Evolutionary conservation across 75 land plant genomes (phyloP).

Genomic region (Cupressus sempervirens): DNA sequence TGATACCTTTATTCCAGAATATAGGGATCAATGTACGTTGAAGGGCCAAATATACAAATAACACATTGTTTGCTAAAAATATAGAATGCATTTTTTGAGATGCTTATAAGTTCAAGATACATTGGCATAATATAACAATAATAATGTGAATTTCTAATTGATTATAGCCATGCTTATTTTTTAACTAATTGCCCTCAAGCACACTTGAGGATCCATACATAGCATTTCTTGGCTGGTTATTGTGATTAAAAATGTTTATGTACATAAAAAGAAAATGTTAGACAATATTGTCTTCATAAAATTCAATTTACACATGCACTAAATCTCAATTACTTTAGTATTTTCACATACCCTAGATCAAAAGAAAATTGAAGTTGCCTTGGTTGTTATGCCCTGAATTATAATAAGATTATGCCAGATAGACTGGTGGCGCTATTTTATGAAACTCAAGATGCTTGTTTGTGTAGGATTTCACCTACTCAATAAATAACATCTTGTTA

Average conservation of each 20-base stretch:
- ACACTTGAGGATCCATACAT: not conserved
- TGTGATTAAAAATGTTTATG: not conserved
- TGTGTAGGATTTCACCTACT: too few species aligned
- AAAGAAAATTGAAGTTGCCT: too few species aligned
- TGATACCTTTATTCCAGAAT: not conserved
- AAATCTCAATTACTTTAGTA: not conserved
- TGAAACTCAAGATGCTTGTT: too few species aligned
- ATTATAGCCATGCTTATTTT: not conserved
- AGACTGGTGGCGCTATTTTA: too few species aligned
- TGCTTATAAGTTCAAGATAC: not conserved
- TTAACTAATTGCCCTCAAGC: not conserved
- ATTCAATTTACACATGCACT: not conserved
- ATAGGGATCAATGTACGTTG: not conserved
- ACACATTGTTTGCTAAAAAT: not conserved
- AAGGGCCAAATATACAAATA: not conserved
- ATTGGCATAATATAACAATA: not conserved
- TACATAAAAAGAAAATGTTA: not conserved
- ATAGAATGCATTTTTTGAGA: not conserved
- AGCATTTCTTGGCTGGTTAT: not conserved
- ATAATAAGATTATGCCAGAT: not conserved
- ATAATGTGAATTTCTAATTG: not conserved
- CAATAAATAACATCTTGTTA: too few species aligned
- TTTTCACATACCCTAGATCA: not conserved
- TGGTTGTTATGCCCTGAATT: not conserved
- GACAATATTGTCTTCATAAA: not conserved